Evolutionary conservation across 345 rosid species (phyloP).

Genomic region (Moricandia moricandioides): DNA sequence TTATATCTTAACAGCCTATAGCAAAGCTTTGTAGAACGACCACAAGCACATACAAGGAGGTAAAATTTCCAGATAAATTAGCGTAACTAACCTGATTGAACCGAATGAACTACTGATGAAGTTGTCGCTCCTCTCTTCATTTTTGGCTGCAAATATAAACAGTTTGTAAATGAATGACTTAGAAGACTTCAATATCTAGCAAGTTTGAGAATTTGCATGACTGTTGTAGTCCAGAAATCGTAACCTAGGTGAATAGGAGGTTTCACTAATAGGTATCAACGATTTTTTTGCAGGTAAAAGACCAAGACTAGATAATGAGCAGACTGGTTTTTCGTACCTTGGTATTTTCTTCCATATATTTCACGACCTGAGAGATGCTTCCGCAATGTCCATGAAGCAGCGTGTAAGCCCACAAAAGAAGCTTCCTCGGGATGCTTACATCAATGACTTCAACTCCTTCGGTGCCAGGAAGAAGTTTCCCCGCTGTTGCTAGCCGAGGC

Average conservation of each 20-base stretch:
- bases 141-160: conserved; percentile 53
- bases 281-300: conserved; percentile 5
- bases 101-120: conserved; percentile 32
- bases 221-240: not conserved
- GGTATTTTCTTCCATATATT: conserved; percentile 81
- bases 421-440: conserved; percentile 85
- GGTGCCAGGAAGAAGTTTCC: conserved; percentile 44
- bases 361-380: conserved; percentile 70
- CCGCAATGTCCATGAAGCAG: conserved; percentile 70
- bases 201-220: conserved; percentile 5
- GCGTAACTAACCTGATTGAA: conserved; percentile 55
- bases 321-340: conserved; percentile 53
- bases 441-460: conserved; percentile 83
- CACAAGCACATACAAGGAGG: conserved; percentile 10
- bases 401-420: conserved; percentile 89
- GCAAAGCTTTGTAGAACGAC: conserved; percentile 3
- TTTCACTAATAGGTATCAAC: not conserved
- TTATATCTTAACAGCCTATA: not conserved
- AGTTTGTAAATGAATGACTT: not conserved
- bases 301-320: not conserved
- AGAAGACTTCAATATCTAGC: conserved; percentile 10
- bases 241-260: conserved; percentile 10
- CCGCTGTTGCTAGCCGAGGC: conserved; percentile 45
- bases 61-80: not conserved
- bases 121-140: conserved; percentile 65